Conservation (phyloP, 2,329 filamentous ascomycete genomes). For the Aspergillus luchuensis region DNA sequence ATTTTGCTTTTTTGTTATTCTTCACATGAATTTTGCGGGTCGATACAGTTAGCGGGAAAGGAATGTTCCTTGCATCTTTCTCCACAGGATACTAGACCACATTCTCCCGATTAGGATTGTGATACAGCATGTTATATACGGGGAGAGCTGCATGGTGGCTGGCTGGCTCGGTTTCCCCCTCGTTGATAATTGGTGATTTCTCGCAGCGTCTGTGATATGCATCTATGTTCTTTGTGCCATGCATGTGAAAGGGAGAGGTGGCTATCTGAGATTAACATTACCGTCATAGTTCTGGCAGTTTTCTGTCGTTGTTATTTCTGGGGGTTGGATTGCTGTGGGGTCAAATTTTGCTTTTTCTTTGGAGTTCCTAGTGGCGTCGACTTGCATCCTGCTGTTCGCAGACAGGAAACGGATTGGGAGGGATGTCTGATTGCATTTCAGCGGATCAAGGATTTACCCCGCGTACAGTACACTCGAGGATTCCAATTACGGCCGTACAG, state of each 20-base stretch:
- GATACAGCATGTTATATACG: slow-evolving; percentile 1
- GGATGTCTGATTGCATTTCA: slow-evolving; percentile 26
- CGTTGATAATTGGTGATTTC: background rate
- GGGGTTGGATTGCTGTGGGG: background rate
- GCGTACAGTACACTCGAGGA: slow-evolving; percentile 10
- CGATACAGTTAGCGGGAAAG: background rate
- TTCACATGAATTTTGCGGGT: background rate
- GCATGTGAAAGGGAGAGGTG: slow-evolving; percentile 15
- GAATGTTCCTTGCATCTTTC: background rate
- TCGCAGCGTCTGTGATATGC: slow-evolving; percentile 7
- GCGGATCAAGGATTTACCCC: slow-evolving; percentile 18
- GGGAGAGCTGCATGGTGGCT: slow-evolving; percentile 1
- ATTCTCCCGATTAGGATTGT: background rate
- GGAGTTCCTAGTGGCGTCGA: slow-evolving; percentile 16
- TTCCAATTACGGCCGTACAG: slow-evolving; percentile 6
- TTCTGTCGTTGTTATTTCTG: background rate
- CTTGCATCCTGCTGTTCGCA: slow-evolving; percentile 9
- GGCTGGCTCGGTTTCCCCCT: slow-evolving; percentile 2
- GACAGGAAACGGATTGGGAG: slow-evolving; percentile 18
- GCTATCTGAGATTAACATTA: slow-evolving; percentile 16
- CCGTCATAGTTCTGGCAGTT: slow-evolving; percentile 4
- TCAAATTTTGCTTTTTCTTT: slow-evolving; percentile 1
- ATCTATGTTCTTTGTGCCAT: slow-evolving; percentile 14
- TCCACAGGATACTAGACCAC: background rate
- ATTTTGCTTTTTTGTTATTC: background rate